Base-by-base conservation (phyloP, 495 filamentous ascomycete genomes). In the Friedmanniomyces simplex region DNA sequence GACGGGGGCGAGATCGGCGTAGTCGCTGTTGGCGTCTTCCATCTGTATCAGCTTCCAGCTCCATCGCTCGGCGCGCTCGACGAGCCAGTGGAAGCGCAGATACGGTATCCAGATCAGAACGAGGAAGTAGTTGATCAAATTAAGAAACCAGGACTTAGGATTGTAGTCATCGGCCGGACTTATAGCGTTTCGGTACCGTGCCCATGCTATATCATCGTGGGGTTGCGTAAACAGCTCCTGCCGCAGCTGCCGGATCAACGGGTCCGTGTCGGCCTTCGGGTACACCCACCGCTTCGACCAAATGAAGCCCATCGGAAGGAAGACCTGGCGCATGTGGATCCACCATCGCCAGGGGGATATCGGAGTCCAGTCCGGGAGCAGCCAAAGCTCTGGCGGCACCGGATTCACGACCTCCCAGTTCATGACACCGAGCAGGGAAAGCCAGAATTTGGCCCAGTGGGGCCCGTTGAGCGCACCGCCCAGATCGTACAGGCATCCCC, bases 341-440 rank as follows among this genome's bases (percentile, higher is more conserved):
- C 93, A 98, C 93, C 93, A 98, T 47, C 89, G 77, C 93, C 94
- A 97, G 0, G 94, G 93, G 11, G 88, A 84, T 62, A 97, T 79
- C 0, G 93, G 94, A 14, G 91, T 81, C 91, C 93, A 97, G 69
- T 97, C 89, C 1, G 93, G 94, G 1, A 98, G 74, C 25, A 96
- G 79, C 91, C 93, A 98, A 41, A 97, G 65, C 71, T 98, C 93
- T 0, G 93, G 85, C 4, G 93, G 93, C 13, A 91, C 81, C 0
- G 93, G 93, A 63, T 97, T 97, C 62, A 97, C 89, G 57, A 88
- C 85, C 54, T 95, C 88, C 88, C 89, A 97, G 11, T 87, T 74
- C 67, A 83, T 84, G 16, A 95, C 83, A 12, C 88, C 88, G 65
- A 98, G 69, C 22, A 95, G 76, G 18, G 82, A 82, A 42, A 98